Evolutionary conservation across 2,329 filamentous ascomycete species (phyloP).

Genomic region (Xylaria sp.): DNA sequence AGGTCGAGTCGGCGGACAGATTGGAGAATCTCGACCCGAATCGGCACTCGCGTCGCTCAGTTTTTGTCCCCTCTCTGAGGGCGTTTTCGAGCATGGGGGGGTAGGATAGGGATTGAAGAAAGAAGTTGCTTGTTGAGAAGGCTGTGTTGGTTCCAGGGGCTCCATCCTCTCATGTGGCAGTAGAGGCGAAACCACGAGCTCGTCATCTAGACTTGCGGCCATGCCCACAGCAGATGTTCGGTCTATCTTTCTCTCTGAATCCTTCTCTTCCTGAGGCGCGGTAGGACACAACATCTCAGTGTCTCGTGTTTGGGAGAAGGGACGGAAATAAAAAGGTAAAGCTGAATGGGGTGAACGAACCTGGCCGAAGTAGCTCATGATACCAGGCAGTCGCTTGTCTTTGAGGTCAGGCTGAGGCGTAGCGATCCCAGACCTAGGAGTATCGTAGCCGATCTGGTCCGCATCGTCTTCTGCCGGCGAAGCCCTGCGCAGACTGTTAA

Average conservation of each 20-base stretch:
- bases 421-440: constrained; percentile 86
- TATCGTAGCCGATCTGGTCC: constrained; percentile 82
- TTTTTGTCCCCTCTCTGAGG: constrained; percentile 51
- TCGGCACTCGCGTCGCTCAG: constrained; percentile 50
- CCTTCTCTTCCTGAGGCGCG: constrained; percentile 44
- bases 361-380: constrained; percentile 98
- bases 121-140: constrained; percentile 37
- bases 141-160: constrained; percentile 40
- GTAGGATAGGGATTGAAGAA: constrained; percentile 59
- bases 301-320: constrained; percentile 48
- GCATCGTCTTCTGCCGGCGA: constrained; percentile 70
- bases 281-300: constrained; percentile 43
- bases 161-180: constrained; percentile 48
- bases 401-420: constrained; percentile 92
- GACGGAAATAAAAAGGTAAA: constrained; percentile 48
- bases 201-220: constrained; percentile 34
- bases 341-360: constrained; percentile 87
- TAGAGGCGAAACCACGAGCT: constrained; percentile 42
- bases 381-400: constrained; percentile 93
- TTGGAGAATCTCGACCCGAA: constrained; percentile 42
- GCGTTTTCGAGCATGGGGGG: constrained; percentile 59
- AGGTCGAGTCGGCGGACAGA: constrained; percentile 43
- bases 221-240: constrained; percentile 33
- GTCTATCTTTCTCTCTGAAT: constrained; percentile 31
- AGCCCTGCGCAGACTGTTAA: constrained; percentile 62